phyloP scores from a whole-genome alignment of 345 rosid genomes.

The Eucalyptus lansdowneana region DNA sequence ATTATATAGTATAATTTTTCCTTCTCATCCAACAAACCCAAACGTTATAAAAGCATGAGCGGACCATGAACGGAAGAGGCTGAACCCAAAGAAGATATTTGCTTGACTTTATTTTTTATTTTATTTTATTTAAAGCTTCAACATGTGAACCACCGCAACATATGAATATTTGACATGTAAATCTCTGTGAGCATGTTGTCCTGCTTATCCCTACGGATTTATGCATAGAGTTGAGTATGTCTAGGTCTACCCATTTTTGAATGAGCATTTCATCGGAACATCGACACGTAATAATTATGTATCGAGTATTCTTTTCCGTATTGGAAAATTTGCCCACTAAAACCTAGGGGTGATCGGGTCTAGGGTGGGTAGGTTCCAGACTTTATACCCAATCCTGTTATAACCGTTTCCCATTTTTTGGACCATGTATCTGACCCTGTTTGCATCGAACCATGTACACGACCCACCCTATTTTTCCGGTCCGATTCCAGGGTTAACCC shows the following conservation, averaged over 20 bases:
- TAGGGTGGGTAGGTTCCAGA: too few relatives aligned
- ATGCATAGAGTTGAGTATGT: background rate
- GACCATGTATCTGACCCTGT: too few relatives aligned
- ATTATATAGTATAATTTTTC: too few relatives aligned
- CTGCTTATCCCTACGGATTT: background rate
- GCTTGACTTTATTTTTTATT: background rate
- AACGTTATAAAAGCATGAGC: background rate
- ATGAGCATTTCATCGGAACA: background rate
- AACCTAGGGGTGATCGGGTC: too few relatives aligned
- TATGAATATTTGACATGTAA: background rate
- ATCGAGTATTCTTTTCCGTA: background rate
- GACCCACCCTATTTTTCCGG: too few relatives aligned
- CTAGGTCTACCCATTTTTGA: background rate
- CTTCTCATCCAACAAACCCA: background rate
- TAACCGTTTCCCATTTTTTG: too few relatives aligned
- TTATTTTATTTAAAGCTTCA: background rate
- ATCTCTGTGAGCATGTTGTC: background rate
- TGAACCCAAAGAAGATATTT: background rate
- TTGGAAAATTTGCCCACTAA: background rate
- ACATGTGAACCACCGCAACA: background rate
- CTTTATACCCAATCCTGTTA: too few relatives aligned
- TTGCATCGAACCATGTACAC: too few relatives aligned
- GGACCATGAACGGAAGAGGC: background rate
- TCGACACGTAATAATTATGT: background rate
- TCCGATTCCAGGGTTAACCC: too few relatives aligned